Conservation (phyloP, 2,329 filamentous ascomycete species). For the Blastomyces parvus region DNA sequence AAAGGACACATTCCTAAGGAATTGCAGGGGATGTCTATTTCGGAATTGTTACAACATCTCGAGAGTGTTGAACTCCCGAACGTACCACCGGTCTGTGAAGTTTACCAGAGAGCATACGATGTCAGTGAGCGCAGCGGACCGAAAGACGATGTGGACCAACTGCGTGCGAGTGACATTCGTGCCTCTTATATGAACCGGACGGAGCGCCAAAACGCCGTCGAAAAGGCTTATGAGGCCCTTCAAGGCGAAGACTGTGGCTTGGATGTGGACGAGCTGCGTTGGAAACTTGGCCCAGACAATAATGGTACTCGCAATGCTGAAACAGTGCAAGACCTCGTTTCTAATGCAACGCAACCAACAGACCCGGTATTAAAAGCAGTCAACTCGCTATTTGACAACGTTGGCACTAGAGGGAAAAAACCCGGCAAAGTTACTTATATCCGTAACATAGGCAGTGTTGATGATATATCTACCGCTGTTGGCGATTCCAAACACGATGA, state of each 20-base stretch:
- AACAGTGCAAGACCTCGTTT: neutral
- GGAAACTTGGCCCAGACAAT: neutral
- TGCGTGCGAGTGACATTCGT: constrained; percentile 30
- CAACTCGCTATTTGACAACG: neutral
- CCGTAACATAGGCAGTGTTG: neutral
- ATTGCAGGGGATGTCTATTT: neutral
- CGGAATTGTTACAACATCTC: neutral
- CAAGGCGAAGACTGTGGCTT: constrained; percentile 14
- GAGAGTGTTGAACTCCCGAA: neutral
- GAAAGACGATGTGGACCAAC: constrained; percentile 25
- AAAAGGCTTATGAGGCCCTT: neutral
- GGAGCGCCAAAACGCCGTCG: constrained; percentile 17
- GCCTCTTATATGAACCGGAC: constrained; percentile 21
- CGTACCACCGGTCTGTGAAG: neutral
- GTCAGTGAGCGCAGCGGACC: neutral
- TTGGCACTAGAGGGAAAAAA: neutral
- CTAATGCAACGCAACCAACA: neutral
- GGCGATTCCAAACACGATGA: neutral
- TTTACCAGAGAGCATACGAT: neutral
- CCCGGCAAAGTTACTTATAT: neutral
- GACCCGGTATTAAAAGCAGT: neutral
- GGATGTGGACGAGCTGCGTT: constrained; percentile 19
- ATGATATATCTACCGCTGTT: neutral
- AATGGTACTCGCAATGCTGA: neutral
- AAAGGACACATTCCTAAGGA: neutral